Evolutionary conservation across 2,329 filamentous ascomycete species (phyloP).

Genomic region (Penicillium capsulatum): DNA sequence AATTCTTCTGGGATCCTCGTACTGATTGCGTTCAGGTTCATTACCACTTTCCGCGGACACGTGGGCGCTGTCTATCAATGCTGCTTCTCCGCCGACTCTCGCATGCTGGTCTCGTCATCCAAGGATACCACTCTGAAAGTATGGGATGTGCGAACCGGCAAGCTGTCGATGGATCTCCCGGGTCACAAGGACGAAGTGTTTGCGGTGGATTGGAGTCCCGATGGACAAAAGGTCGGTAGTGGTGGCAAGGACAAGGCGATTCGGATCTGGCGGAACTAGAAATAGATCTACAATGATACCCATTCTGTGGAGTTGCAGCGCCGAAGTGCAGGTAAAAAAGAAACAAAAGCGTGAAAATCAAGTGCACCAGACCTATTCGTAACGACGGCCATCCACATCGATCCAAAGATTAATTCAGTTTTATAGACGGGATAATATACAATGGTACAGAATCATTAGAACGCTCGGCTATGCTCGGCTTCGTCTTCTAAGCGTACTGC

Average conservation of each 20-base stretch:
- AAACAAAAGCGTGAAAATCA: no score
- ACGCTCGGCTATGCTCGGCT: constrained; percentile 1
- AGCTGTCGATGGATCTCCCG: constrained; percentile 75
- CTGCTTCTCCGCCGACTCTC: constrained; percentile 85
- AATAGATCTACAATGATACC: constrained; percentile 22
- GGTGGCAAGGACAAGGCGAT: constrained; percentile 86
- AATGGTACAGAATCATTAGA: neutral
- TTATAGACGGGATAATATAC: no score
- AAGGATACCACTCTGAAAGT: constrained; percentile 94
- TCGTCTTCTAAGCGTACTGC: constrained; percentile 37
- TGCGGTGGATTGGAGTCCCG: constrained; percentile 90
- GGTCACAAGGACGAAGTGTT: constrained; percentile 92
- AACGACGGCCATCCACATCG: no score
- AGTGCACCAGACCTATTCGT: no score
- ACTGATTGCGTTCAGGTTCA: constrained; percentile 55
- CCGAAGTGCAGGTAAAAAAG: neutral
- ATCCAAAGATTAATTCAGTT: no score
- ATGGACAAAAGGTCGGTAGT: constrained; percentile 82
- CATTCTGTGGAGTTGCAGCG: no score
- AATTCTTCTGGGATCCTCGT: constrained; percentile 14
- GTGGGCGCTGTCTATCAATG: constrained; percentile 90
- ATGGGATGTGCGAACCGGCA: constrained; percentile 84
- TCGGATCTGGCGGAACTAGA: constrained; percentile 60
- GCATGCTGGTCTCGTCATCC: constrained; percentile 79
- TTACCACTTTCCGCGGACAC: constrained; percentile 83